A percentile compares a stretch with the other conserved stretches of the same genome.
These are phyloP conservation scores for Sanchytrium tribonematis DNA, from an alignment of 371 early-diverging fungal species.

Conservation along the genomic window DNA sequence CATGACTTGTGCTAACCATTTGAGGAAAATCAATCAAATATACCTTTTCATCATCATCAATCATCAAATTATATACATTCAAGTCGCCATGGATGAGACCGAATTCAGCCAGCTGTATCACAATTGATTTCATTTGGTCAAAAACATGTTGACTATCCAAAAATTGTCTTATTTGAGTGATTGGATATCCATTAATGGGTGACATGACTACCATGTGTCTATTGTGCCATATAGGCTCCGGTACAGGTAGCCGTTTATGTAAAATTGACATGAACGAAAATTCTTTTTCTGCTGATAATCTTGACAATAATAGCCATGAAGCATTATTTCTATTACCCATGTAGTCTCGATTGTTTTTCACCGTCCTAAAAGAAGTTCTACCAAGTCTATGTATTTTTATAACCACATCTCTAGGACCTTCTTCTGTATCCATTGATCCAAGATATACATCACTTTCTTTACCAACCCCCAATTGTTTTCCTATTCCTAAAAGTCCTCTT, in stretches of 20 bases:
- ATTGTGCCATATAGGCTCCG: slow-evolving; percentile 65
- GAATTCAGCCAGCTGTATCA: slow-evolving; percentile 53
- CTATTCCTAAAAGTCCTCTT: slow-evolving; percentile 68
- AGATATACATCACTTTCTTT: slow-evolving; percentile 56
- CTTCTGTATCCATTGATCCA: slow-evolving; percentile 41
- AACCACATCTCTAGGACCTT: slow-evolving; percentile 51
- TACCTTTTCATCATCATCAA: slow-evolving; percentile 46
- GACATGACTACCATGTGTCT: slow-evolving; percentile 97
- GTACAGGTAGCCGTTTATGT: slow-evolving; percentile 71
- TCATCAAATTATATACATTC: slow-evolving; percentile 97
- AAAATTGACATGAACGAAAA: slow-evolving; percentile 78
- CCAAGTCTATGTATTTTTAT: slow-evolving; percentile 85
- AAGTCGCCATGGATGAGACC: slow-evolving; percentile 99
- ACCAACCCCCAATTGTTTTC: slow-evolving; percentile 97
- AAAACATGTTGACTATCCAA: slow-evolving; percentile 5
- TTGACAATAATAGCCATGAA: slow-evolving; percentile 93
- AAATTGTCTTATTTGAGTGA: slow-evolving; percentile 18
- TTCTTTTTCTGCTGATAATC: slow-evolving; percentile 84
- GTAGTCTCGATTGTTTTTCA: slow-evolving; percentile 92
- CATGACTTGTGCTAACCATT: slow-evolving; percentile 85
- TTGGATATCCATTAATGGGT: slow-evolving; percentile 70
- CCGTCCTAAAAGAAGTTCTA: slow-evolving; percentile 84
- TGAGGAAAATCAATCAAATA: slow-evolving; percentile 98
- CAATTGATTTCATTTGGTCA: slow-evolving; percentile 73
- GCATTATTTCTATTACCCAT: slow-evolving; percentile 59